Evolutionary conservation across 2,329 filamentous ascomycete species (phyloP).

Genomic region (Penicillium sp.): DNA sequence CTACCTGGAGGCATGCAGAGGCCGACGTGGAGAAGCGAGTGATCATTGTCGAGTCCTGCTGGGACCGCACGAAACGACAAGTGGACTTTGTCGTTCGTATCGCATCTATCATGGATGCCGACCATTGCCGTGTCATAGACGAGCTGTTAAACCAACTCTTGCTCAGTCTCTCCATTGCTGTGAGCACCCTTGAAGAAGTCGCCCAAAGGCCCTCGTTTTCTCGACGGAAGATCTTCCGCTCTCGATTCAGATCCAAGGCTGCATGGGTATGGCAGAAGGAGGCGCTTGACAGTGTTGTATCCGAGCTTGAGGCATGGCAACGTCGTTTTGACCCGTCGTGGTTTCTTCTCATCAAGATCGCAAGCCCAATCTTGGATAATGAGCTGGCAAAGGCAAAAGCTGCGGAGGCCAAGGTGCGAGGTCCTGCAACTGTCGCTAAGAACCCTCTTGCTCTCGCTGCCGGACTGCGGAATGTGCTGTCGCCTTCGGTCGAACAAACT

Average conservation of each 20-base stretch:
- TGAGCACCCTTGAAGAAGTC: not conserved
- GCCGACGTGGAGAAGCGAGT: not conserved
- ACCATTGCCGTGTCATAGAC: not conserved
- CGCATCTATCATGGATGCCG: not conserved
- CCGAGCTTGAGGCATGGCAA: constrained; percentile 4
- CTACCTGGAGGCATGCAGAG: not conserved
- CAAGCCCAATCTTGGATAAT: not conserved
- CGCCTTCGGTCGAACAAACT: not conserved
- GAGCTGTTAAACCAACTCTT: not conserved
- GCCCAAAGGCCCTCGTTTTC: not conserved
- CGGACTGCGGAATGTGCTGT: not conserved
- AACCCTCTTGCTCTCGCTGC: not conserved
- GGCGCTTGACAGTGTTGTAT: not conserved
- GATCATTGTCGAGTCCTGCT: not conserved
- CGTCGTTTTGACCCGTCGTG: constrained; percentile 8
- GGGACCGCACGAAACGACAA: not conserved
- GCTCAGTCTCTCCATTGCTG: not conserved
- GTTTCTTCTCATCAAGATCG: constrained; percentile 7
- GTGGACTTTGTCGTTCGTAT: not conserved
- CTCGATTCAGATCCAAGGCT: not conserved
- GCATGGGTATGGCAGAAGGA: not conserved
- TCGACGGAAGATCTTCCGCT: not conserved
- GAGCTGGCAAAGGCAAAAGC: not conserved
- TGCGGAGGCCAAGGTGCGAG: not conserved
- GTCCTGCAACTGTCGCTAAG: not conserved